Evolutionary conservation across 805 yeast species (phyloP).

Genomic region (Saturnispora halmiae): DNA sequence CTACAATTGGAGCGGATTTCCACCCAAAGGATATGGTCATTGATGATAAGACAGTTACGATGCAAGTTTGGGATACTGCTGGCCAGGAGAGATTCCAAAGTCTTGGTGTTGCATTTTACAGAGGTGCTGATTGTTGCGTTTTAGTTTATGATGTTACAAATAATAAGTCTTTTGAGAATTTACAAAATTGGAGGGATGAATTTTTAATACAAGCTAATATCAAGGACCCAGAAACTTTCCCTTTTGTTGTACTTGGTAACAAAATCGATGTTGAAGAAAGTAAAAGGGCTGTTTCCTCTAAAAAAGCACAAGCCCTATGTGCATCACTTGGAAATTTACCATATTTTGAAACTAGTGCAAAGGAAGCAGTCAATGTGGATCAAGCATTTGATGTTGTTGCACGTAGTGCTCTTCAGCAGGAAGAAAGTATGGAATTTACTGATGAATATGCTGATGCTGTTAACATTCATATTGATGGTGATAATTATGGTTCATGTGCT

Average conservation of each 20-base stretch:
- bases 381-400: slow-evolving; percentile 95
- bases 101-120: slow-evolving; percentile 90
- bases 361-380: slow-evolving; percentile 91
- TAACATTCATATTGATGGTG: slow-evolving; percentile 85
- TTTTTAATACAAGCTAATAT: slow-evolving; percentile 90
- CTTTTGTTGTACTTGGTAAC: slow-evolving; percentile 90
- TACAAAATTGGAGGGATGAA: slow-evolving; percentile 90
- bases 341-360: slow-evolving; percentile 94
- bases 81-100: slow-evolving; percentile 98
- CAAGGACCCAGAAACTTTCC: slow-evolving; percentile 88
- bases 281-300: slow-evolving; percentile 60
- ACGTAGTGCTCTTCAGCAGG: slow-evolving; percentile 91
- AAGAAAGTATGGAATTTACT: slow-evolving; percentile 79
- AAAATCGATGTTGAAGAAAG: slow-evolving; percentile 91
- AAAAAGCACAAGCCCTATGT: slow-evolving; percentile 39
- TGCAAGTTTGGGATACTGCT: slow-evolving; percentile 97
- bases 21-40: slow-evolving; percentile 81
- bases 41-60: slow-evolving; percentile 72
- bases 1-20: slow-evolving; percentile 97
- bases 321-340: slow-evolving; percentile 61
- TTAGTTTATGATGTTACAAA: slow-evolving; percentile 93
- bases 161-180: slow-evolving; percentile 81
- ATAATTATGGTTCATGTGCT: slow-evolving; percentile 56
- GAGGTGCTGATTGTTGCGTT: slow-evolving; percentile 98
- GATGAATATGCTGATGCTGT: slow-evolving; percentile 96